phyloP scores from a whole-genome alignment of 2,329 filamentous ascomycete species.

The Aspergillus fijiensis region DNA sequence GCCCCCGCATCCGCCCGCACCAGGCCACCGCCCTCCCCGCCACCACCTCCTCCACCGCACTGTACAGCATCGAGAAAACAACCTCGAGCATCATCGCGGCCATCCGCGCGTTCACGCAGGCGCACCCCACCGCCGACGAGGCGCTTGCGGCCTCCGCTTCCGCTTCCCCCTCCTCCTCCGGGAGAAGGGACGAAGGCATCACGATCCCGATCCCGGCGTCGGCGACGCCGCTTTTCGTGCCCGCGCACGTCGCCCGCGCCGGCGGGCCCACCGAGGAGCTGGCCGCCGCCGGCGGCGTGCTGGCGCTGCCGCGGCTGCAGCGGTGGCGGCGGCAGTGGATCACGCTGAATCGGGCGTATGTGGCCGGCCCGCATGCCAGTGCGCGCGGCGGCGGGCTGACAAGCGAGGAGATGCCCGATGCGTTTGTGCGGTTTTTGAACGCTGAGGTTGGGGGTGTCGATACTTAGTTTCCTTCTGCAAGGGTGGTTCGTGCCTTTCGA shows the following conservation, averaged over 20 bases:
- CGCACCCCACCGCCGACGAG: slow-evolving; percentile 38
- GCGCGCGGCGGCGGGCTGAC: slow-evolving; percentile 32
- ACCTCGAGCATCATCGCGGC: slow-evolving; percentile 44
- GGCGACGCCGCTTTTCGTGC: slow-evolving; percentile 35
- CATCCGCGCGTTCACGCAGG: slow-evolving; percentile 42
- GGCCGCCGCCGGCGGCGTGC: slow-evolving; percentile 40
- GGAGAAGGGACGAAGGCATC: slow-evolving; percentile 28
- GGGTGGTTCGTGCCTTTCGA: too few species aligned
- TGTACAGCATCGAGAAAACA: slow-evolving; percentile 46
- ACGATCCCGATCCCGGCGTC: slow-evolving; percentile 36
- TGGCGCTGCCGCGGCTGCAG: slow-evolving; percentile 45
- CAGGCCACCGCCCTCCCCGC: slow-evolving; percentile 45
- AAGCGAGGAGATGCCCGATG: slow-evolving; percentile 40
- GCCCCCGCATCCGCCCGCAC: slow-evolving; percentile 40
- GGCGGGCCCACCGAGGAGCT: slow-evolving; percentile 44
- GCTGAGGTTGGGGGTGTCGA: slow-evolving; percentile 38
- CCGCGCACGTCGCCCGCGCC: slow-evolving; percentile 36
- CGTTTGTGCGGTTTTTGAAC: slow-evolving; percentile 49
- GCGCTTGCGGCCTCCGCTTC: slow-evolving; percentile 20
- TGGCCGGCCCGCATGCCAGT: slow-evolving; percentile 37
- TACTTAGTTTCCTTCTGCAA: neutral
- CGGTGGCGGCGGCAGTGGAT: slow-evolving; percentile 48
- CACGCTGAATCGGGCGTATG: slow-evolving; percentile 44
- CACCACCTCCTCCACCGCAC: slow-evolving; percentile 40
- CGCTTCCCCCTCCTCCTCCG: too few species aligned